Evolutionary conservation across 495 filamentous ascomycete genomes (phyloP).

Genomic region (Penicillium fimorum): DNA sequence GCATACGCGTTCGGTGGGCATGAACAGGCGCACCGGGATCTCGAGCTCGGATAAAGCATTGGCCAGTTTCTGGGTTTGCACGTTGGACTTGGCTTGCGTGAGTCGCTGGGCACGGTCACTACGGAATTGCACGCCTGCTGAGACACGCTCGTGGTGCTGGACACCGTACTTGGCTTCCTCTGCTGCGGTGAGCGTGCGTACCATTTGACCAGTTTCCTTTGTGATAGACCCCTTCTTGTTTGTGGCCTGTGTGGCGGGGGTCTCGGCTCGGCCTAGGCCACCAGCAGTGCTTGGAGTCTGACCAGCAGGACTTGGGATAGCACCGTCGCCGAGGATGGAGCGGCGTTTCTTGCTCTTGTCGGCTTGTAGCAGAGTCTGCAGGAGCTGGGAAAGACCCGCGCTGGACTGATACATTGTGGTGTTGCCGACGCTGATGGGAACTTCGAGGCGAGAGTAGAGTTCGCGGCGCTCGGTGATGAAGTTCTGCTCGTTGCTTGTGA

Average conservation of each 20-base stretch:
- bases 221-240: slow-evolving; percentile 54
- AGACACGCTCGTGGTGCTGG: slow-evolving; percentile 79
- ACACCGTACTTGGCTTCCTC: slow-evolving; percentile 82
- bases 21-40: slow-evolving; percentile 71
- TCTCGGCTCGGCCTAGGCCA: slow-evolving; percentile 37
- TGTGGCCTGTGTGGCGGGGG: slow-evolving; percentile 33
- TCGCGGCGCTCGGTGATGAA: slow-evolving; percentile 86
- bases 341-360: slow-evolving; percentile 87
- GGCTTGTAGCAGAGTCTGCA: slow-evolving; percentile 71
- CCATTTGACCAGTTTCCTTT: slow-evolving; percentile 47
- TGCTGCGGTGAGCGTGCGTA: slow-evolving; percentile 66
- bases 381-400: slow-evolving; percentile 71
- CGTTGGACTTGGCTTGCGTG: slow-evolving; percentile 75
- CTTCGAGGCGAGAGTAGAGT: slow-evolving; percentile 83
- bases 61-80: slow-evolving; percentile 77
- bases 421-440: slow-evolving; percentile 65
- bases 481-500: slow-evolving; percentile 74
- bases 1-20: slow-evolving; percentile 81
- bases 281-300: slow-evolving; percentile 47
- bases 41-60: slow-evolving; percentile 75
- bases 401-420: slow-evolving; percentile 72
- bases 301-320: slow-evolving; percentile 46
- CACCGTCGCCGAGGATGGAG: slow-evolving; percentile 58
- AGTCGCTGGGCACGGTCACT: slow-evolving; percentile 81
- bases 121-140: slow-evolving; percentile 71